These are phyloP conservation scores for Melaleuca alternifolia DNA, from an alignment of 345 rosid genomes.

Conservation along the genomic window DNA sequence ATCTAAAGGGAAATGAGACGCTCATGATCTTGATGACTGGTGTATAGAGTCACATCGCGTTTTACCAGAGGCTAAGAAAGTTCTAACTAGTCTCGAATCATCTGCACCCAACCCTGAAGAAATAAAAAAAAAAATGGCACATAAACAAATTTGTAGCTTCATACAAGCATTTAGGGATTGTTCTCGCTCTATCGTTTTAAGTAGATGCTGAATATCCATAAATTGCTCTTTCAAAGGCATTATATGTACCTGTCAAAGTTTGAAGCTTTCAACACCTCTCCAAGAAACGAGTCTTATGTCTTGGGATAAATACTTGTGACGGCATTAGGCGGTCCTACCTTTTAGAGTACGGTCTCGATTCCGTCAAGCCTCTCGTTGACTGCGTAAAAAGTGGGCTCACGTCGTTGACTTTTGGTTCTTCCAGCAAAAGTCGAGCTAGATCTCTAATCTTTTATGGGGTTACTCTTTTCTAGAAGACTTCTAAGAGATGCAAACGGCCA, in stretches of 20 bases:
- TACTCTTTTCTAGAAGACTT: background rate
- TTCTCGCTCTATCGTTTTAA: background rate
- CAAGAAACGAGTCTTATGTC: background rate
- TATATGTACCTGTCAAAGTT: background rate
- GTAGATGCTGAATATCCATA: background rate
- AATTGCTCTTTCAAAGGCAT: background rate
- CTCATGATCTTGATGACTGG: background rate
- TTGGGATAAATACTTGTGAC: background rate
- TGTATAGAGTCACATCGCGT: background rate
- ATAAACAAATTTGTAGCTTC: background rate
- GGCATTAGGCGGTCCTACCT: background rate
- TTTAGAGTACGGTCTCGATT: background rate
- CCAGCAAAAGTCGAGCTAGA: background rate
- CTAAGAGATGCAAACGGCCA: background rate
- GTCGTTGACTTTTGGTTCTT: background rate
- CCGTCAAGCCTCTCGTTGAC: background rate
- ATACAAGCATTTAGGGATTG: background rate
- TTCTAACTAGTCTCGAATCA: background rate
- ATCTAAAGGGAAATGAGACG: background rate
- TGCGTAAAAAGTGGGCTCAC: background rate
- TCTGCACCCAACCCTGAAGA: background rate
- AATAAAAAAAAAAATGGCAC: background rate
- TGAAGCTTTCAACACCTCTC: background rate
- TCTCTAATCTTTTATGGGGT: background rate
- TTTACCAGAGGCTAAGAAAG: background rate